Evolutionary conservation across 495 filamentous ascomycete genomes (phyloP), one percentile per base, ranked within the genome.

Genomic region (Cercophora samala): DNA sequence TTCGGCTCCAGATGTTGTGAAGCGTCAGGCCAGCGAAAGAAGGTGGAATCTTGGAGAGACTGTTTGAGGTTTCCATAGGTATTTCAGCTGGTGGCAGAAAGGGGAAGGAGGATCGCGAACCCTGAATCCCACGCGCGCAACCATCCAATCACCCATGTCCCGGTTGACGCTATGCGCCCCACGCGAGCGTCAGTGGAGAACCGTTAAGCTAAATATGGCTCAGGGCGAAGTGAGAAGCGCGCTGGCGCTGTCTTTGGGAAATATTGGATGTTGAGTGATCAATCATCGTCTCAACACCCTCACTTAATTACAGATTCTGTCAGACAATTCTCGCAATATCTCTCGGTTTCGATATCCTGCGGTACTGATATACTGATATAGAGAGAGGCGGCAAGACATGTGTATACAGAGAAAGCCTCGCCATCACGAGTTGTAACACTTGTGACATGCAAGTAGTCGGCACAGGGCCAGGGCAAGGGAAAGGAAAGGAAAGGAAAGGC

Each of bases 51-150:
- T n/a, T n/a, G 17, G 52, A 1, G 13, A 46, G 37, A 46, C 37
- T 46, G 9, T 46, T 29, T 26, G 24, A 29, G 62, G 21, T 26
- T 25, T 46, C 22, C 22, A 32, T 25, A 18, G 15, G n/a, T n/a
- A n/a, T n/a, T 64, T 64, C 52, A 64, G 62, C 63, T 60, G 24
- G 24, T 23, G n/a, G 18, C 52, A 58, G 25, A 32, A 58, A 65
- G 29, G 22, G 62, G 52, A 5, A 65, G 63, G 37, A 65, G 63
- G 63, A 65, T 58, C 63, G 52, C 9, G 29, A 56, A 56, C 53
- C 63, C 37, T 56, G 21, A 23, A 23, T 19, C 37, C 22, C 53
- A 56, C 53, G n/a, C 53, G 5, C 53, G 4, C 53, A 19, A 19
- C 53, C 53, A 21, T 15, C 53, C 53, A 56, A 56, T 56, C 53